Evolutionary conservation across 345 rosid genomes (phyloP).

Genomic region (Eucalyptus lansdowneana): DNA sequence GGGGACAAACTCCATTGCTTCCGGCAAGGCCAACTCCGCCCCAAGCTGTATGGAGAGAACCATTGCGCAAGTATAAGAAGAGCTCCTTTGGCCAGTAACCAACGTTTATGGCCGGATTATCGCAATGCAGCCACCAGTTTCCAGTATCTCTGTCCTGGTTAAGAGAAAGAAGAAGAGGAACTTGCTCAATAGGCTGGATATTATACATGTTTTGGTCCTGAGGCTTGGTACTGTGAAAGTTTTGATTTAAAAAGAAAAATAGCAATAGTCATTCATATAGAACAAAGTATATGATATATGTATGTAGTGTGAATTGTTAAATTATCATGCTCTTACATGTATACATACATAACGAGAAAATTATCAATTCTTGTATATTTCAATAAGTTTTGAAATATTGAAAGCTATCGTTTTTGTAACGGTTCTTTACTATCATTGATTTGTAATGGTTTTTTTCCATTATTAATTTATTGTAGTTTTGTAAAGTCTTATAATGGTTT

Average conservation of each 20-base stretch:
- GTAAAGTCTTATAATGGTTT: too few relatives aligned
- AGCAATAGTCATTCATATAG: not conserved
- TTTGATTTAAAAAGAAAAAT: not conserved
- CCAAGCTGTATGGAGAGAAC: not conserved
- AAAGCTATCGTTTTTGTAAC: too few relatives aligned
- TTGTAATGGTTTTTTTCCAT: too few relatives aligned
- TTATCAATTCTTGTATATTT: not conserved
- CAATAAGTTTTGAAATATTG: too few relatives aligned
- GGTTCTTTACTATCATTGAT: too few relatives aligned
- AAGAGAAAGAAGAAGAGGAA: not conserved
- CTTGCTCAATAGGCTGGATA: not conserved
- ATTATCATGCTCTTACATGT: not conserved
- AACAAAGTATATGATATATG: not conserved
- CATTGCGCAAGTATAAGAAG: not conserved
- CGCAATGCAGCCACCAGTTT: not conserved
- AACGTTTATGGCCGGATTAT: rapidly evolving
- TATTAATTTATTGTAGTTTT: not conserved
- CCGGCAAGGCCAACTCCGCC: not conserved
- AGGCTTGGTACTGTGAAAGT: not conserved
- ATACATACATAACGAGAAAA: not conserved
- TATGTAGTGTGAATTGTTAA: not conserved
- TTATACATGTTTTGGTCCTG: not conserved
- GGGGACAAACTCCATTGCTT: not conserved
- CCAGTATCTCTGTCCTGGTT: not conserved
- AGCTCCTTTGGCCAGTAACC: not conserved